phyloP scores from a whole-genome alignment of 139 green algal species.

The Closterium sp. region DNA sequence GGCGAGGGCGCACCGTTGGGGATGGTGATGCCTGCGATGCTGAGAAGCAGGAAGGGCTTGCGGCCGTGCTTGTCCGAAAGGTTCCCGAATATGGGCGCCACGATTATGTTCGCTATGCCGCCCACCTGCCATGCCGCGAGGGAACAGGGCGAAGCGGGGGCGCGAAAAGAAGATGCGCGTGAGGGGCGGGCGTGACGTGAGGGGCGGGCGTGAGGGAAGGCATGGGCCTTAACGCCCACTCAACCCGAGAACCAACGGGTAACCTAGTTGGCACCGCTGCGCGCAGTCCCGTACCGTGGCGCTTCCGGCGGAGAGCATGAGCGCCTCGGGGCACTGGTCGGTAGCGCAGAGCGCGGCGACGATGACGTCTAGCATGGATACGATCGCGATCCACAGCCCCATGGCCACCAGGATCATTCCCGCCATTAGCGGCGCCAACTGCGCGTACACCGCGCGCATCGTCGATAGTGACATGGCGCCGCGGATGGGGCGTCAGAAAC shows the following conservation, averaged over 20 bases:
- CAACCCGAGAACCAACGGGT: background rate
- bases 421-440: background rate
- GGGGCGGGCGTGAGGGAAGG: background rate
- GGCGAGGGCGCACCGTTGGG: background rate
- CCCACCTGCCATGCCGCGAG: background rate
- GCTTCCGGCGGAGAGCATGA: background rate
- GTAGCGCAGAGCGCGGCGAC: background rate
- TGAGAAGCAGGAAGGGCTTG: constrained; percentile 4
- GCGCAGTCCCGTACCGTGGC: background rate
- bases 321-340: constrained; percentile 8
- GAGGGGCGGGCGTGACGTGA: too few relatives aligned
- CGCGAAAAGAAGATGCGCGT: too few relatives aligned
- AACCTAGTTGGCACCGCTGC: background rate
- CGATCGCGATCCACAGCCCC: background rate
- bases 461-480: background rate
- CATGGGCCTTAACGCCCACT: background rate
- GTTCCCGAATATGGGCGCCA: background rate
- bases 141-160: too few relatives aligned
- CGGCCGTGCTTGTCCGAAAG: background rate
- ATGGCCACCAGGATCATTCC: background rate
- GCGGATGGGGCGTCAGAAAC: background rate
- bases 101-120: background rate
- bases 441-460: background rate
- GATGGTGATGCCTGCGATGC: background rate
- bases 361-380: constrained; percentile 2